Evolutionary conservation across 1,284 basidiomycete species (phyloP), one percentile per base, ranked within the genome.

Genomic region (Pholiota adiposa): DNA sequence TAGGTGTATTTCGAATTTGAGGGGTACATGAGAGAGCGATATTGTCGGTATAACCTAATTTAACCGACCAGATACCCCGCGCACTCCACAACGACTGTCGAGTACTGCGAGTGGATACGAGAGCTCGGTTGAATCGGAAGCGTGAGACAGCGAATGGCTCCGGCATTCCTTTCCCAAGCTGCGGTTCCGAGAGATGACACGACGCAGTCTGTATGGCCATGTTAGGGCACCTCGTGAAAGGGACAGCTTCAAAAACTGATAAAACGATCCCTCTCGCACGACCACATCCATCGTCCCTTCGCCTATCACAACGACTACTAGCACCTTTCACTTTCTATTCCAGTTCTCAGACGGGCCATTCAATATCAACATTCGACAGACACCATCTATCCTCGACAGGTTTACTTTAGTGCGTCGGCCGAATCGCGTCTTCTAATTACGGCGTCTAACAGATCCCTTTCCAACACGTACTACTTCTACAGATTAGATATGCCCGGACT

Each of bases 111-210:
- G 14, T n/a, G 16, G 36, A 38, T n/a, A 38, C 14, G 36, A n/a
- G 36, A 38, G 23, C 23, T 12, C 23, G 23, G 23, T 14, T 23
- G 1, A 46, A 12, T 16, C 44, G 44, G 44, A 46, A 46, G 23
- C 43, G 43, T 23, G 43, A 12, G 43, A 44, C 23, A 12, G 16
- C n/a, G 18, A 19, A 41, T 31, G 29, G 16, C 40, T 21, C 19
- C 40, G 40, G n/a, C n/a, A n/a, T n/a, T n/a, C n/a, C n/a, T 43
- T 16, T 23, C 7, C 21, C 14, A 27, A 23, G 14, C 12, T 27
- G 38, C 53, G 58, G 58, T 60, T 55, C 53, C 53, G 58, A 59
- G 25, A 5, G 31, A 6, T n/a, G n/a, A 50, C 54, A 56, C 54
- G 54, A 56, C 54, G 46, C 46, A 51, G 48, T 46, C 34, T 60